Percentiles rank a stretch among this genome's conserved stretches.
phyloP scores from a whole-genome alignment of 2,329 filamentous ascomycete genomes.

The Aspergillus fischeri region DNA sequence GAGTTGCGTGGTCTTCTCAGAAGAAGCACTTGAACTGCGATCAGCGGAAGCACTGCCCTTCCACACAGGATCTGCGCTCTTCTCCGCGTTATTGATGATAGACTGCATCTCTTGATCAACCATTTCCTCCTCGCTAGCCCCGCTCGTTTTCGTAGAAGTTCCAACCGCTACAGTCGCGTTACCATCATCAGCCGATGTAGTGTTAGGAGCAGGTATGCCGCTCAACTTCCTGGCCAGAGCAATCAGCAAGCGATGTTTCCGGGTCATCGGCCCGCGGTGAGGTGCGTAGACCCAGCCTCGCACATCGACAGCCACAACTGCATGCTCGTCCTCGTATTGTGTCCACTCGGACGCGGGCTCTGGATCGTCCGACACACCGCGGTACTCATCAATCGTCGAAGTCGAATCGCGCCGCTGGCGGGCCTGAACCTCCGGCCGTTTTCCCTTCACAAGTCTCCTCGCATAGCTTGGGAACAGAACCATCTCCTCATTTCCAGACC shows the following conservation, averaged over 20 bases:
- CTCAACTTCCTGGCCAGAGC: conserved; percentile 83
- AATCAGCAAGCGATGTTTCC: conserved; percentile 81
- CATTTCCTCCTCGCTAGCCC: conserved; percentile 56
- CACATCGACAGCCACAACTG: conserved; percentile 89
- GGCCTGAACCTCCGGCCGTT: conserved; percentile 27
- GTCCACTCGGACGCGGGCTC: conserved; percentile 75
- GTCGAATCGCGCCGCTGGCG: conserved; percentile 25
- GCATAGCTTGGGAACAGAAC: conserved; percentile 94
- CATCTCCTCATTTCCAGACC: conserved; percentile 83
- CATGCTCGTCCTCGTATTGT: conserved; percentile 72
- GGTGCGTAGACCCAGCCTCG: conserved; percentile 93
- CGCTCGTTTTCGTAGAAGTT: conserved; percentile 31
- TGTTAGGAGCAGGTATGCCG: conserved; percentile 68
- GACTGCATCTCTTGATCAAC: conserved; percentile 72
- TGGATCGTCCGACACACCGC: conserved; percentile 39
- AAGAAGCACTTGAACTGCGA: conserved; percentile 18
- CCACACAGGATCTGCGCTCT: conserved; percentile 66
- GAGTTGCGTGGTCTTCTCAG: conserved; percentile 25
- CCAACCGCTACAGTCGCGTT: conserved; percentile 3
- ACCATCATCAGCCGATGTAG: conserved; percentile 27
- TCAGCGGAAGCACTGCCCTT: conserved; percentile 58
- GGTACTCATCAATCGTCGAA: conserved; percentile 39
- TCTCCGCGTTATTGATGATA: conserved; percentile 68
- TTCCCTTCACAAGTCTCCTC: conserved; percentile 60
- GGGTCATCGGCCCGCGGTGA: conserved; percentile 75